Conservation (phyloP, 2,329 filamentous ascomycete species). For the Ilyonectria mors-panacis region DNA sequence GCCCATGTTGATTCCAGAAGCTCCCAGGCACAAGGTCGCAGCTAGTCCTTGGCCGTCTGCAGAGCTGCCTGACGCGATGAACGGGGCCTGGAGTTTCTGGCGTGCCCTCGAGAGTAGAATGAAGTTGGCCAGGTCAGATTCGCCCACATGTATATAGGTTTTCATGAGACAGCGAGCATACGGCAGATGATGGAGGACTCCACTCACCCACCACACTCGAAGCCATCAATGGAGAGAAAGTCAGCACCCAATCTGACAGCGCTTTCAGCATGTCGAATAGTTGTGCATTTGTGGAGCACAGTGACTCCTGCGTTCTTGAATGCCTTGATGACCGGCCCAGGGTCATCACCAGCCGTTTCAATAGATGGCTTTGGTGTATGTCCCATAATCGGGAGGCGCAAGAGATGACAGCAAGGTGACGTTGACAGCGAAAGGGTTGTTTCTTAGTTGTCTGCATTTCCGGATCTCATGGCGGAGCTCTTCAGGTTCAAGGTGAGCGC, state of each 20-base stretch:
- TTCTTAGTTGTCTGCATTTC: neutral
- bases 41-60: neutral
- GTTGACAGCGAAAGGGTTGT: neutral
- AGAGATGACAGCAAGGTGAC: neutral
- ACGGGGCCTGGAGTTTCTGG: neutral
- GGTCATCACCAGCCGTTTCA: neutral
- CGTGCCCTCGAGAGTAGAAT: neutral
- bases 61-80: neutral
- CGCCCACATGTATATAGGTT: neutral
- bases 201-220: neutral
- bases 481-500: neutral
- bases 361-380: neutral
- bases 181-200: too few relatives aligned
- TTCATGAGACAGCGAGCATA: too few relatives aligned
- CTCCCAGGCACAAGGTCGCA: neutral
- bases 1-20: conserved; percentile 4
- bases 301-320: neutral
- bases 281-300: neutral
- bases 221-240: neutral
- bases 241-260: neutral
- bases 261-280: neutral
- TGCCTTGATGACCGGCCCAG: neutral
- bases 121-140: neutral
- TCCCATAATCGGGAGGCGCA: neutral
- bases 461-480: neutral